Evolutionary conservation across 306 rosid genomes (phyloP).

Genomic region (Malus asiatica): DNA sequence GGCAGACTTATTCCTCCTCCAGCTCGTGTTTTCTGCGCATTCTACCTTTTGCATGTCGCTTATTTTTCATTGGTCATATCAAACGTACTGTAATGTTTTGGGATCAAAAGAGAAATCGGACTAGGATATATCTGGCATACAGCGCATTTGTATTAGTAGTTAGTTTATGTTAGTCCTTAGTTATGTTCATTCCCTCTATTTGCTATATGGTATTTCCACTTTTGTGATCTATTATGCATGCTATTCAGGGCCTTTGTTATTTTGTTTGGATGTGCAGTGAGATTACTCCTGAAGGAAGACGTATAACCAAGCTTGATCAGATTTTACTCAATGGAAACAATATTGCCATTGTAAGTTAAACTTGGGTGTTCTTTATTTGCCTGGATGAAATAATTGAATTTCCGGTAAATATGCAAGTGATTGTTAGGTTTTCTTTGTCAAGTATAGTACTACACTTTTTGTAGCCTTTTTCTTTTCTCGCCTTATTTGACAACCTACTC

Average conservation of each 20-base stretch:
- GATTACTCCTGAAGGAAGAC: conserved; percentile 91
- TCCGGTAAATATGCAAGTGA: too few relatives aligned
- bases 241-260: neutral
- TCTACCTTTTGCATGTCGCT: neutral
- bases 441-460: neutral
- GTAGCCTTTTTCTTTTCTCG: neutral
- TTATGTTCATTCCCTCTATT: neutral
- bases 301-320: conserved; percentile 97
- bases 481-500: too few relatives aligned
- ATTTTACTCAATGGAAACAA: conserved; percentile 81
- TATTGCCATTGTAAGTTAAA: conserved; percentile 91
- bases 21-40: neutral
- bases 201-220: neutral
- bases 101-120: neutral
- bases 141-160: too few relatives aligned
- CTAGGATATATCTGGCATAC: neutral
- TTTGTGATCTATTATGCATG: neutral
- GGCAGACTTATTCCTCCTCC: neutral
- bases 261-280: conserved; percentile 44
- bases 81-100: neutral
- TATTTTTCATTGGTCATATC: neutral
- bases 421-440: neutral
- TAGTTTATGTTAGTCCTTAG: neutral
- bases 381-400: neutral
- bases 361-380: neutral